Conservation (phyloP, 163 green algal species). For the Scenedesmus sp. region DNA sequence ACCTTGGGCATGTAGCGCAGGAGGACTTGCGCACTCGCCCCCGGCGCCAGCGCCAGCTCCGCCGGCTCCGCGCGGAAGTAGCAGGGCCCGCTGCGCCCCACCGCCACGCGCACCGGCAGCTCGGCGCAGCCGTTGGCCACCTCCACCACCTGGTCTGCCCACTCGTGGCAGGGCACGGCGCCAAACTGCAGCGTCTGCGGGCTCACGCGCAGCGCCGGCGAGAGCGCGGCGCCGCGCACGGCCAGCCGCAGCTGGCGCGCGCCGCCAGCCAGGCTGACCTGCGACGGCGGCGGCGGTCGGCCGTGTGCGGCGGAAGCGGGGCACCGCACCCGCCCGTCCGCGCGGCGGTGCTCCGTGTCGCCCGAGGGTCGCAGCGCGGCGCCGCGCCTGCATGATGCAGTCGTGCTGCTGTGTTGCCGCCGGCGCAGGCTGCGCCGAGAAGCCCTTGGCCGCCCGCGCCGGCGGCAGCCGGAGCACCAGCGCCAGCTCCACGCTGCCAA, state of each 20-base stretch:
- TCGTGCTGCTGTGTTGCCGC: background rate
- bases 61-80: slow-evolving; percentile 23
- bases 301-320: no score
- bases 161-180: slow-evolving; percentile 51
- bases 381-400: slow-evolving; percentile 22
- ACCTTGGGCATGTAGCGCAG: slow-evolving; percentile 40
- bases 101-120: slow-evolving; percentile 14
- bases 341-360: background rate
- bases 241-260: slow-evolving; percentile 56
- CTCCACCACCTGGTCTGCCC: slow-evolving; percentile 60
- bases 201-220: slow-evolving; percentile 39
- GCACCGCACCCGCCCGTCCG: no score
- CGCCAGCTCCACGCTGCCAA: slow-evolving; percentile 46
- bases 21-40: slow-evolving; percentile 3
- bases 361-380: no score
- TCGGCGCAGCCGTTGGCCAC: slow-evolving; percentile 49
- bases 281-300: no score
- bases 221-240: slow-evolving; percentile 51
- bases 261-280: slow-evolving; percentile 43
- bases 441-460: slow-evolving; percentile 40
- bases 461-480: slow-evolving; percentile 52
- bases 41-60: slow-evolving; percentile 1
- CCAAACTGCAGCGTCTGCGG: slow-evolving; percentile 56
- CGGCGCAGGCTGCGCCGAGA: slow-evolving; percentile 31
- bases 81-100: background rate